Percentiles rank a stretch among this genome's conserved stretches.
phyloP scores from a whole-genome alignment of 257 asterid genomes.

The Solanum raphanifolium region DNA sequence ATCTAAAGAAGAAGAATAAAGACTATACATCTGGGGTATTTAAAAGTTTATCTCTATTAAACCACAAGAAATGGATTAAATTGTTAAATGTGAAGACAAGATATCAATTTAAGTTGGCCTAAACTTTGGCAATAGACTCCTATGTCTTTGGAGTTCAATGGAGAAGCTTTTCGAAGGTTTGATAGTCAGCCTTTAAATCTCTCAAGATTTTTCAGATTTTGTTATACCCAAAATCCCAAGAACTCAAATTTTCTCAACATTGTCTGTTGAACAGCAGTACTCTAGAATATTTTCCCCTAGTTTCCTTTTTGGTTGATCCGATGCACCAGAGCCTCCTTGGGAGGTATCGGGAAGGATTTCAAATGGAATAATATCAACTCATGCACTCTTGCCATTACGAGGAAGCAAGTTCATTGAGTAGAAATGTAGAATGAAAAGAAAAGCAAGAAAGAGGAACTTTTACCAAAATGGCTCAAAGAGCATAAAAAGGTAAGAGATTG shows the following conservation, averaged over 20 bases:
- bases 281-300: neutral
- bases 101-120: neutral
- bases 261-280: neutral
- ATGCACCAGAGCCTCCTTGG: neutral
- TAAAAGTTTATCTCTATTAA: neutral
- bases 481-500: neutral
- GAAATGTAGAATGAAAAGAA: neutral
- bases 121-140: neutral
- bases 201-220: neutral
- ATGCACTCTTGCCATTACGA: neutral
- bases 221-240: neutral
- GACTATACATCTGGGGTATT: neutral
- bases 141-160: neutral
- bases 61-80: neutral
- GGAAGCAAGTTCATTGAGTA: neutral
- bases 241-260: neutral
- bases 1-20: neutral
- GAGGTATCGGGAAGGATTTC: neutral
- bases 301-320: neutral
- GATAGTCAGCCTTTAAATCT: neutral
- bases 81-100: neutral
- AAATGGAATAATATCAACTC: neutral
- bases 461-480: neutral
- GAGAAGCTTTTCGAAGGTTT: neutral
- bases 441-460: neutral